Percentiles rank a stretch among this genome's conserved stretches.
Conservation (phyloP, 1,284 basidiomycete species). For the Ganoderma leucocontextum region DNA sequence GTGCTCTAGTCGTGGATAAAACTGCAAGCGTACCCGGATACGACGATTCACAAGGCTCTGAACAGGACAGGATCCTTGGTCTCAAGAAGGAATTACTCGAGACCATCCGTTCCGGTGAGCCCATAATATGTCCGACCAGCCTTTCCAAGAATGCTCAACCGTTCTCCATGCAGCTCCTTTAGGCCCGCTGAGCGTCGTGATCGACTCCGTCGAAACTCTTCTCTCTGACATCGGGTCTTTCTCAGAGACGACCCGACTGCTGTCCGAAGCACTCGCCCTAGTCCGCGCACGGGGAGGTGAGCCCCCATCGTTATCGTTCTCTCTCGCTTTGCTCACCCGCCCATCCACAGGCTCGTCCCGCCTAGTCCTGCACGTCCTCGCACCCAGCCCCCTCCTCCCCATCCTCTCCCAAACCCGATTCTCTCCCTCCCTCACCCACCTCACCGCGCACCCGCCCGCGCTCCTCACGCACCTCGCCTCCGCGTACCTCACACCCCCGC, state of each 20-base stretch:
- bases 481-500: constrained; percentile 74
- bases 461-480: constrained; percentile 70
- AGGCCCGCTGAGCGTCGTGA: constrained; percentile 60
- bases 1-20: constrained; percentile 59
- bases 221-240: constrained; percentile 63
- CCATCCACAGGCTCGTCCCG: constrained; percentile 60
- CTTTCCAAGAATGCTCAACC: neutral
- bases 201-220: constrained; percentile 76
- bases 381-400: constrained; percentile 59
- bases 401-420: constrained; percentile 69
- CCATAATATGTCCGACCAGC: neutral
- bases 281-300: constrained; percentile 57
- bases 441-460: constrained; percentile 71
- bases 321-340: neutral
- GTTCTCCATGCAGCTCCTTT: constrained; percentile 42
- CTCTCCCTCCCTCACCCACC: constrained; percentile 69
- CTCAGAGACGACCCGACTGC: constrained; percentile 58
- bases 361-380: constrained; percentile 69
- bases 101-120: constrained; percentile 55
- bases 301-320: constrained; percentile 30
- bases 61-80: constrained; percentile 39
- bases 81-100: constrained; percentile 47
- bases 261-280: constrained; percentile 53
- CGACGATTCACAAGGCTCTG: constrained; percentile 36
- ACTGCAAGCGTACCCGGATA: constrained; percentile 65